phyloP scores from a whole-genome alignment of 768 basidiomycete genomes.

The Pisolithus microcarpus region DNA sequence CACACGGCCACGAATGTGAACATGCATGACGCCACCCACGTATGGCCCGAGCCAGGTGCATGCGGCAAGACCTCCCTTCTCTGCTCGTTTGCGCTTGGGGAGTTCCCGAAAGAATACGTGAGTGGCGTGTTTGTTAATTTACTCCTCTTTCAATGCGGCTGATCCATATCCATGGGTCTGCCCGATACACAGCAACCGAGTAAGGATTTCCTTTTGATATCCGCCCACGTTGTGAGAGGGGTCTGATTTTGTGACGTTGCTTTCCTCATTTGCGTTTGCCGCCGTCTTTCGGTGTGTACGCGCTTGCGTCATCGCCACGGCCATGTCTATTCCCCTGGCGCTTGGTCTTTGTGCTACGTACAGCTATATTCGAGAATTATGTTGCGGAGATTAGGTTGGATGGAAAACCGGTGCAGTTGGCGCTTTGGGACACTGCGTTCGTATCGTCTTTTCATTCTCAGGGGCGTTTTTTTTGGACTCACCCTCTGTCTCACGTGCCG shows the following conservation, averaged over 20 bases:
- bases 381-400: constrained; percentile 97
- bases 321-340: not conserved
- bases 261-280: not conserved
- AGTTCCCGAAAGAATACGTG: constrained; percentile 95
- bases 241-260: not conserved
- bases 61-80: constrained; percentile 94
- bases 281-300: not conserved
- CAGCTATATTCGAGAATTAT: constrained; percentile 97
- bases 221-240: not conserved
- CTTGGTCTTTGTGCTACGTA: not conserved
- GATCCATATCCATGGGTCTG: not conserved
- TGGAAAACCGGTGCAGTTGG: constrained; percentile 94
- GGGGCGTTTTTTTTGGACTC: not conserved
- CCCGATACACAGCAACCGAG: constrained; percentile 40
- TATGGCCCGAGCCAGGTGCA: constrained; percentile 50
- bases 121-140: constrained; percentile 24
- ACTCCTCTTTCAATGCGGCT: not conserved
- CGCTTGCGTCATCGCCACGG: not conserved
- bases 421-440: constrained; percentile 98
- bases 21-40: constrained; percentile 6
- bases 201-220: constrained; percentile 14
- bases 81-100: constrained; percentile 87
- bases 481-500: not conserved
- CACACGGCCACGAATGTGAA: not conserved
- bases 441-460: constrained; percentile 26